phyloP scores from a whole-genome alignment of 108 stramenopile species.

The Nitzschia palea region DNA sequence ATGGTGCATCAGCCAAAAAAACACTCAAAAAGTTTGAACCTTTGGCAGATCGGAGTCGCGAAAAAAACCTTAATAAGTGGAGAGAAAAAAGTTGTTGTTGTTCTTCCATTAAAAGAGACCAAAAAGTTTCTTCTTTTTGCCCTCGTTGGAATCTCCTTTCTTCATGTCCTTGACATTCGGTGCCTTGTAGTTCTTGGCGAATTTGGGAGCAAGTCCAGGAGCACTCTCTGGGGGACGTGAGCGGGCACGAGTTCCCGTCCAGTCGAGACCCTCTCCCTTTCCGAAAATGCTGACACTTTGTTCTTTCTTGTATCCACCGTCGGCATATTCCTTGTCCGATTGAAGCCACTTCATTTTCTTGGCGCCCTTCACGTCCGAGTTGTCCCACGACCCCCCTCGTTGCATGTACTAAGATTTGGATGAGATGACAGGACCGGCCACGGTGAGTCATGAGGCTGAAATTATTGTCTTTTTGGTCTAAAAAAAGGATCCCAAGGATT shows the following conservation, averaged over 20 bases:
- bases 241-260: conserved; percentile 59
- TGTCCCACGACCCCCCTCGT: conserved; percentile 73
- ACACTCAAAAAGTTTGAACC: too few relatives aligned
- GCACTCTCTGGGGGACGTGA: conserved; percentile 41
- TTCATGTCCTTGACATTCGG: conserved; percentile 58
- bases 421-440: too few relatives aligned
- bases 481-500: neutral
- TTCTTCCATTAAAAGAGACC: conserved; percentile 56
- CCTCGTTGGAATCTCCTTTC: conserved; percentile 21
- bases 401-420: conserved; percentile 67
- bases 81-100: neutral
- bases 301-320: conserved; percentile 80
- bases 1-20: too few relatives aligned
- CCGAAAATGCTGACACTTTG: conserved; percentile 77
- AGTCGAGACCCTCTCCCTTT: conserved; percentile 72
- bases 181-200: conserved; percentile 78
- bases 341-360: conserved; percentile 53
- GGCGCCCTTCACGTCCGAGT: conserved; percentile 67
- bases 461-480: neutral
- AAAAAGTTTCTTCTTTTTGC: conserved; percentile 66
- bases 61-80: too few relatives aligned
- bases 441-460: neutral
- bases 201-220: conserved; percentile 48
- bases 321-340: conserved; percentile 71
- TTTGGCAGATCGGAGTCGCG: too few relatives aligned